Conservation (phyloP, 805 yeast species). For the Starmerella vaccinii region DNA sequence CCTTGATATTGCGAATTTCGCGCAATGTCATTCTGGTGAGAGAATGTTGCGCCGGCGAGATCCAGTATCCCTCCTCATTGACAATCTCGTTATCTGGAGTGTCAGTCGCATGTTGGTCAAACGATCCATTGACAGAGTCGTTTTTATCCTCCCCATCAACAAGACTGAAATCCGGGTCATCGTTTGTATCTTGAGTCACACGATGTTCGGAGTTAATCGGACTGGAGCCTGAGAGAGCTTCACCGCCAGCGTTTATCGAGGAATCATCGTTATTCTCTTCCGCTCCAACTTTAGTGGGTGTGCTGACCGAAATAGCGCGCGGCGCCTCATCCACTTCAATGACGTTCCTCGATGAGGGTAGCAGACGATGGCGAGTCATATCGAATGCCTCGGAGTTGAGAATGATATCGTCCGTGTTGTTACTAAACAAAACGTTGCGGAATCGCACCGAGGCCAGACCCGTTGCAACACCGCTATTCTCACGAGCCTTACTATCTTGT, state of each 20-base stretch:
- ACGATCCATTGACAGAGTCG: background rate
- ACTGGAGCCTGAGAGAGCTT: background rate
- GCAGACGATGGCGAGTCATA: constrained; percentile 6
- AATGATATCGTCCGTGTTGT: constrained; percentile 55
- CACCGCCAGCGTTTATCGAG: background rate
- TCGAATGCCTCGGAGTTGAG: constrained; percentile 61
- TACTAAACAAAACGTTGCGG: constrained; percentile 32
- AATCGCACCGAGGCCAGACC: constrained; percentile 9
- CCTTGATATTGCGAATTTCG: constrained; percentile 52
- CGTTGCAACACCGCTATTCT: background rate
- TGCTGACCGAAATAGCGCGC: constrained; percentile 10
- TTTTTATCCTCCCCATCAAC: background rate
- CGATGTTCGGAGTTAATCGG: background rate
- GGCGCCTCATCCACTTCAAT: background rate
- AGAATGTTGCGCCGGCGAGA: constrained; percentile 61
- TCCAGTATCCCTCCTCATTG: constrained; percentile 76
- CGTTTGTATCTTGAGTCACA: background rate
- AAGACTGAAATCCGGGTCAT: background rate
- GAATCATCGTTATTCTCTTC: background rate
- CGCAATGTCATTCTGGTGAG: constrained; percentile 49
- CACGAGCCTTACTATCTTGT: background rate
- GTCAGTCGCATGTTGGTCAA: background rate
- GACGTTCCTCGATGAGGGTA: background rate
- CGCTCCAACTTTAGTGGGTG: constrained; percentile 3
- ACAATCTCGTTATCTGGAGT: constrained; percentile 37